Conservation (phyloP, 225 moss, liverwort and hornwort genomes). For the Physcomitrellopsis africana region DNA sequence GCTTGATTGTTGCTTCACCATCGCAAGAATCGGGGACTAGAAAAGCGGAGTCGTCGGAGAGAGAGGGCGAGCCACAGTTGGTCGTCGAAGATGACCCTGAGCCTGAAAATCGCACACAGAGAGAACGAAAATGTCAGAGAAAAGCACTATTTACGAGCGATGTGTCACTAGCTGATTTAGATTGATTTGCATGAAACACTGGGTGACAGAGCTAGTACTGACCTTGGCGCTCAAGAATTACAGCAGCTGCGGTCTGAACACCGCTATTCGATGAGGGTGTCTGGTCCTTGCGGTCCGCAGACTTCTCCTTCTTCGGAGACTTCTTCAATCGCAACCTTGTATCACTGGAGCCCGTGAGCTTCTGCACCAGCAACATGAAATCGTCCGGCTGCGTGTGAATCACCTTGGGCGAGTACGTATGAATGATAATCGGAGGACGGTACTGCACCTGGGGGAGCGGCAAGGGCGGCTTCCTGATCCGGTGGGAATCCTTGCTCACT, state of each 20-base stretch:
- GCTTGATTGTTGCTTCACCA: slow-evolving; percentile 34
- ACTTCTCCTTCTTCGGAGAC: slow-evolving; percentile 15
- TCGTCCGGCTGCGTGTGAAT: slow-evolving; percentile 68
- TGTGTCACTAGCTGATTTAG: background rate
- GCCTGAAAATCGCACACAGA: slow-evolving; percentile 13
- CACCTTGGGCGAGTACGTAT: slow-evolving; percentile 84
- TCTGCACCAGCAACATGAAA: slow-evolving; percentile 80
- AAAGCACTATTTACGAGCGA: no score
- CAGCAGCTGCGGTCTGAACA: background rate
- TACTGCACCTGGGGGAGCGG: slow-evolving; percentile 61
- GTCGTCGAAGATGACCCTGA: slow-evolving; percentile 29
- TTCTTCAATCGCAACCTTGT: slow-evolving; percentile 39
- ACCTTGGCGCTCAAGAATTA: slow-evolving; percentile 43
- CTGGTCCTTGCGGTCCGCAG: background rate
- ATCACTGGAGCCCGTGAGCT: slow-evolving; percentile 71
- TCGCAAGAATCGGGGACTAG: background rate
- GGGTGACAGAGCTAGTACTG: background rate
- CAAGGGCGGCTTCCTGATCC: slow-evolving; percentile 51
- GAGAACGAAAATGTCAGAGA: background rate
- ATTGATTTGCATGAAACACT: background rate
- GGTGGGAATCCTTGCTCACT: slow-evolving; percentile 52
- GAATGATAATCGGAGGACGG: slow-evolving; percentile 73
- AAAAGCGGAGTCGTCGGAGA: slow-evolving; percentile 46
- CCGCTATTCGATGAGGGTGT: slow-evolving; percentile 1
- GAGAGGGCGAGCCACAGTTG: slow-evolving; percentile 46